phyloP scores from a whole-genome alignment of 495 filamentous ascomycete species.

The Tetracladium setigerum region DNA sequence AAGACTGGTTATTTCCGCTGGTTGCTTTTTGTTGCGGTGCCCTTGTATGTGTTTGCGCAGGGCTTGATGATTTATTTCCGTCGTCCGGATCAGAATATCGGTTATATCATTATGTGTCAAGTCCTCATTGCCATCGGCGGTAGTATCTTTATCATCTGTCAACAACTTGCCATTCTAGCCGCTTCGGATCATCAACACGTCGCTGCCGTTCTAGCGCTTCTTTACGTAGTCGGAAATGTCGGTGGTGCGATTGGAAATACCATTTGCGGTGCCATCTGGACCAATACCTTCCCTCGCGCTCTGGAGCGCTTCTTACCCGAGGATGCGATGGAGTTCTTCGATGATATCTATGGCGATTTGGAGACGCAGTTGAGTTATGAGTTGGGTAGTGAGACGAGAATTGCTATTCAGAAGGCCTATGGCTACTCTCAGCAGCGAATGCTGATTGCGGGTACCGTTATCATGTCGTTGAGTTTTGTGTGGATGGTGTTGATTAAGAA shows the following conservation, averaged over 20 bases:
- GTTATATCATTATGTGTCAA: constrained; percentile 58
- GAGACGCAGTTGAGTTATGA: constrained; percentile 43
- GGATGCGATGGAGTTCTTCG: constrained; percentile 23
- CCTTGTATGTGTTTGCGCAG: constrained; percentile 53
- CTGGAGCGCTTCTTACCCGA: constrained; percentile 40
- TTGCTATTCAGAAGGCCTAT: constrained; percentile 50
- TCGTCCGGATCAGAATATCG: constrained; percentile 40
- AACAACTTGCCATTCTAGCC: constrained; percentile 48
- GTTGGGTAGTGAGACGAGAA: constrained; percentile 38
- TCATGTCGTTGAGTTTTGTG: constrained; percentile 6
- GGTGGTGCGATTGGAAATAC: constrained; percentile 46
- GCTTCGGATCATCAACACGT: constrained; percentile 45
- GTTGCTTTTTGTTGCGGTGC: constrained; percentile 41
- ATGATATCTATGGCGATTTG: constrained; percentile 46
- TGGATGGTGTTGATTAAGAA: constrained; percentile 9
- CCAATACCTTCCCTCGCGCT: constrained; percentile 34
- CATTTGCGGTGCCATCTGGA: constrained; percentile 51
- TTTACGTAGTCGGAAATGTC: constrained; percentile 39
- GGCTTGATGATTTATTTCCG: constrained; percentile 64
- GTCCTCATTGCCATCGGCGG: constrained; percentile 61
- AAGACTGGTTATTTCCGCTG: constrained; percentile 45
- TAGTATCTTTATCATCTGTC: constrained; percentile 48
- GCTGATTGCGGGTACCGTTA: constrained; percentile 33
- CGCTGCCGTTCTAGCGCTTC: constrained; percentile 45
- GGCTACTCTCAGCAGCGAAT: constrained; percentile 46